Evolutionary conservation across 2,329 filamentous ascomycete species (phyloP), one percentile per base, ranked within the genome.

Genomic region (Aureobasidium sp.): DNA sequence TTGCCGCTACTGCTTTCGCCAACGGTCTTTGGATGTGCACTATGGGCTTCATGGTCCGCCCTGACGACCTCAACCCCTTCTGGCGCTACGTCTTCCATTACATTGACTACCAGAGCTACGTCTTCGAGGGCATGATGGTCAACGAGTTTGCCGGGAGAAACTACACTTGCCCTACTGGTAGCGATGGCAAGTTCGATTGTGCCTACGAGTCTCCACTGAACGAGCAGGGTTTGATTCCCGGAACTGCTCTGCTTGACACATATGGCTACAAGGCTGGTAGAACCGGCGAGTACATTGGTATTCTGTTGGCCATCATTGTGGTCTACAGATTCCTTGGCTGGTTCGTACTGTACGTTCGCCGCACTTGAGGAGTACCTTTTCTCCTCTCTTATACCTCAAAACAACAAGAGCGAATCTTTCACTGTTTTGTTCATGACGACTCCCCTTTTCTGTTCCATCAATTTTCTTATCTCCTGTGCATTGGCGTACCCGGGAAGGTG

Each of bases 51-150:
- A 81, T 95, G 73, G 90, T 95, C 1, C 82, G 84, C 3, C 84
- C 87, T 3, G 83, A 78, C 1, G 82, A 87, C 2, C 80, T 95
- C 44, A 95, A 96, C 73, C 84, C 82, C 2, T 96, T 96, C 68
- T 96, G 89, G 85, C 84, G 86, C 72, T 94, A 95, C 69, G 89
- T 89, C 6, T 94, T 94, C 69, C 88, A 92, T 71, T 95, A 92
- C 73, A 92, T 92, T 70, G 89, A 95, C 72, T 95, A 95, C 70
- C 90, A 93, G 75, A 79, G 81, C 46, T 95, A 92, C 68, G 90
- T 95, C 3, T 96, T 95, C 71, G 85, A 93, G 71, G 90, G 89
- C 15, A 94, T 96, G 90, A 94, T 95, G 89, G 86, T 93, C 59
- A 95, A 94, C 70, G 89, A 96, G 76, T 94, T 96, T 72, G 77